These are phyloP conservation scores for Astragalus membranaceus DNA, from an alignment of 306 rosid genomes.

Conservation along the genomic window DNA sequence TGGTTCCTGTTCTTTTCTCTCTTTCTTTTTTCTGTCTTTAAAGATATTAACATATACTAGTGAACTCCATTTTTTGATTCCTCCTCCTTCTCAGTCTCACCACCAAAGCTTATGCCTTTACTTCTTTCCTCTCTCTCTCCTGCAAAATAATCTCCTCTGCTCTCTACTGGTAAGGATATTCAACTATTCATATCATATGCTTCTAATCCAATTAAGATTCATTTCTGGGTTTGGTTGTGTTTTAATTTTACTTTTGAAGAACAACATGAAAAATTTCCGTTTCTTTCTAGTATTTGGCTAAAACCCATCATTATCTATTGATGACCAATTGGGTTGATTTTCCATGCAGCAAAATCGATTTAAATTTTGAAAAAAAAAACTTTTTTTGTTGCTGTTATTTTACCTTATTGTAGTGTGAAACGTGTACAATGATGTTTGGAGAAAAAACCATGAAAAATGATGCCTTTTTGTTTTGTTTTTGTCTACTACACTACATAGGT, in stretches of 20 bases:
- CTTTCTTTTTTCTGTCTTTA: neutral
- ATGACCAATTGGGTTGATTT: constrained; percentile 18
- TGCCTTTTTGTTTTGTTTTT: constrained; percentile 32
- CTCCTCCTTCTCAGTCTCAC: constrained; percentile 17
- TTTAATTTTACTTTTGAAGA: neutral
- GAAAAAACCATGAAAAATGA: constrained; percentile 16
- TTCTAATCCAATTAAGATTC: neutral
- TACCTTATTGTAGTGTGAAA: neutral
- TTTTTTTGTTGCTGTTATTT: too few species aligned
- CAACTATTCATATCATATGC: neutral
- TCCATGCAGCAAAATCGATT: constrained; percentile 12
- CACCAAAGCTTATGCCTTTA: neutral
- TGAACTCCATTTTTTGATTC: constrained; percentile 18
- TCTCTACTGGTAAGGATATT: neutral
- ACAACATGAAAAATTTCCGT: constrained; percentile 7
- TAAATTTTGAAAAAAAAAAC: constrained; percentile 13
- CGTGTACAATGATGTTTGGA: constrained; percentile 19
- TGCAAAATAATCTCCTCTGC: neutral
- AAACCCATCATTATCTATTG: neutral
- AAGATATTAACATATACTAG: too few species aligned
- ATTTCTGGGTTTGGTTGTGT: neutral
- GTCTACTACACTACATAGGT: constrained; percentile 25
- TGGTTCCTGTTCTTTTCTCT: neutral
- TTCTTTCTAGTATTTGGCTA: neutral
- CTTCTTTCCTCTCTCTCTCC: neutral